phyloP scores from a whole-genome alignment of 2,329 filamentous ascomycete species.

The Fusarium floridanum region DNA sequence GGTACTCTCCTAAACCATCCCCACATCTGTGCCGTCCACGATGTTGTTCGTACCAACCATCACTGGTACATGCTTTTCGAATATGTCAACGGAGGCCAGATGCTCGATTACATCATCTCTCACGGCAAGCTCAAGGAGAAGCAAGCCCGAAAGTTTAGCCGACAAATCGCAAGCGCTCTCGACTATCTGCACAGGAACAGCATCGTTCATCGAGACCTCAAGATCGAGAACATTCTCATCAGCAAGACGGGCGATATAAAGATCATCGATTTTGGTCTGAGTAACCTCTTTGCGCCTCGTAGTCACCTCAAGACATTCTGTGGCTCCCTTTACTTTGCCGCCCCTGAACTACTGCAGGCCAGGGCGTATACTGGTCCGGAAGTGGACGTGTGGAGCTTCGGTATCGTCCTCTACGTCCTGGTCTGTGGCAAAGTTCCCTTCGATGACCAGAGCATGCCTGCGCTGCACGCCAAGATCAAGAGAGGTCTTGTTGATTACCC shows the following conservation, averaged over 20 bases:
- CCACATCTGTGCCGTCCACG: constrained; percentile 94
- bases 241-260: constrained; percentile 99
- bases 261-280: constrained; percentile 98
- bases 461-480: constrained; percentile 98
- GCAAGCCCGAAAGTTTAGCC: constrained; percentile 95
- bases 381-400: constrained; percentile 98
- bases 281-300: constrained; percentile 92
- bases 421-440: constrained; percentile 99
- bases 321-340: constrained; percentile 96
- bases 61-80: constrained; percentile 99
- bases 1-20: constrained; percentile 94
- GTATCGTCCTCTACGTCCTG: constrained; percentile 95
- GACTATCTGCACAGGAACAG: constrained; percentile 99
- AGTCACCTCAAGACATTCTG: constrained; percentile 95
- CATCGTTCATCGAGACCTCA: constrained; percentile 96
- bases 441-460: constrained; percentile 99
- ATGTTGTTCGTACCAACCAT: constrained; percentile 95
- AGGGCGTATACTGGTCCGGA: constrained; percentile 96
- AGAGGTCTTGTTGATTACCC: constrained; percentile 97
- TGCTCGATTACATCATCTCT: constrained; percentile 99
- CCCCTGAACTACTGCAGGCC: constrained; percentile 92
- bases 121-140: constrained; percentile 98
- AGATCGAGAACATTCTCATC: constrained; percentile 99
- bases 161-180: constrained; percentile 94
- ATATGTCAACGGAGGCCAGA: constrained; percentile 98